phyloP scores from a whole-genome alignment of 371 early-diverging fungal genomes.

The Coemansia sp. region DNA sequence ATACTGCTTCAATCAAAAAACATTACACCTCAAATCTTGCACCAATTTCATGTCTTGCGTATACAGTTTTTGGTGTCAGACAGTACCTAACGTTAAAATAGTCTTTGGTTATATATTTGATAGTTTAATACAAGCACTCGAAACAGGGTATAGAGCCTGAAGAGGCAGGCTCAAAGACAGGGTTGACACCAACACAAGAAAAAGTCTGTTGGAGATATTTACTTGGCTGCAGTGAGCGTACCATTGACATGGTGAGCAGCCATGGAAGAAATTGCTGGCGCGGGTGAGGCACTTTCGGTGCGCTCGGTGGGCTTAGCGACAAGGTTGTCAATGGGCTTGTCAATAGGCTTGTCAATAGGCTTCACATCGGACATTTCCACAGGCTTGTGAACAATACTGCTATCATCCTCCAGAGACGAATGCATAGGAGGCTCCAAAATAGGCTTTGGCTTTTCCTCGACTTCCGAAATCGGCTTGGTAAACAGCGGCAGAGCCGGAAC shows the following conservation, averaged over 20 bases:
- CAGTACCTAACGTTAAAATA: too few species aligned
- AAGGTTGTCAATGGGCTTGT: not conserved
- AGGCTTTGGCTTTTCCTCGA: not conserved
- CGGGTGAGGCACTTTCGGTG: not conserved
- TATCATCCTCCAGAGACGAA: not conserved
- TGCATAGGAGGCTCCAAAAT: not conserved
- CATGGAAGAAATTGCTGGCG: constrained; percentile 27
- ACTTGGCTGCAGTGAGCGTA: constrained; percentile 22
- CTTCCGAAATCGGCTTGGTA: not conserved
- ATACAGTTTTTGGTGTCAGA: too few species aligned
- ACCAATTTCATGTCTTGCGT: too few species aligned
- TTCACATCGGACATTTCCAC: not conserved
- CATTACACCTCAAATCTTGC: too few species aligned
- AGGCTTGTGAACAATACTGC: not conserved
- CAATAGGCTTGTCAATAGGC: not conserved
- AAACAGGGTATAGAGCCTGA: not conserved
- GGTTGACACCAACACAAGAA: not conserved
- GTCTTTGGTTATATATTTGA: too few species aligned
- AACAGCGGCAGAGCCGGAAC: not conserved
- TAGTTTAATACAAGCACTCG: too few species aligned
- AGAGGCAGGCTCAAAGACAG: constrained; percentile 1
- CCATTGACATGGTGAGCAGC: constrained; percentile 33
- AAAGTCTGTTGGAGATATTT: not conserved
- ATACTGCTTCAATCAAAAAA: too few species aligned
- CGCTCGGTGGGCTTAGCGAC: not conserved